phyloP scores from a whole-genome alignment of 768 basidiomycete genomes.

The Pleurotus pulmonarius region DNA sequence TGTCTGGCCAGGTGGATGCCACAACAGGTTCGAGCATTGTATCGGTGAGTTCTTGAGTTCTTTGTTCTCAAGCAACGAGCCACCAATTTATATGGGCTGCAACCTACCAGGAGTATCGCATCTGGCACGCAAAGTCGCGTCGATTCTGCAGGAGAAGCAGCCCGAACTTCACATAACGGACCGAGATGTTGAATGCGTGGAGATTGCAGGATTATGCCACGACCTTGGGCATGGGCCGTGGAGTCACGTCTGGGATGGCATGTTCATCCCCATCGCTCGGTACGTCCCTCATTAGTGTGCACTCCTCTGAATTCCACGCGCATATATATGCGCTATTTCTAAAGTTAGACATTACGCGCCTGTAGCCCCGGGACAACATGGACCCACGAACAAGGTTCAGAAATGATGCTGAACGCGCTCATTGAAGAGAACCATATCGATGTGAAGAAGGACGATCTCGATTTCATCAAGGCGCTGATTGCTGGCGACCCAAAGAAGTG shows the following conservation, averaged over 20 bases:
- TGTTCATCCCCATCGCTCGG: conserved; percentile 68
- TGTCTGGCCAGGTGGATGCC: conserved; percentile 76
- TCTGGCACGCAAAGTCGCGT: conserved; percentile 62
- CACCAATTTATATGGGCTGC: not conserved
- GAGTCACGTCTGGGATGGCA: conserved; percentile 79
- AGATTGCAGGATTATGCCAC: conserved; percentile 79
- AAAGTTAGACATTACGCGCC: not conserved
- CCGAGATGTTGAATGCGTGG: conserved; percentile 72
- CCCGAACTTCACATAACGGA: conserved; percentile 62
- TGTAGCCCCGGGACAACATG: conserved; percentile 49
- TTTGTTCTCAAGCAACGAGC: too few species aligned
- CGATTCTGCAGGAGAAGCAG: conserved; percentile 54
- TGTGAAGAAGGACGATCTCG: conserved; percentile 43
- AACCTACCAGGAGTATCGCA: conserved; percentile 63
- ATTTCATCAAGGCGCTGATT: conserved; percentile 77
- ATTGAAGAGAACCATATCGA: conserved; percentile 51
- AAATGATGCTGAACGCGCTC: conserved; percentile 78
- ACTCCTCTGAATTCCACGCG: too few species aligned
- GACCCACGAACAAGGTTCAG: conserved; percentile 77
- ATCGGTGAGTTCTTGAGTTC: conserved; percentile 46
- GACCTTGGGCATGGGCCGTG: conserved; percentile 86
- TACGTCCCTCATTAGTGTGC: conserved; percentile 27
- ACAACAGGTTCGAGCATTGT: conserved; percentile 82
- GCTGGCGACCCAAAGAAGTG: conserved; percentile 53
- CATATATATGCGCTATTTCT: not conserved